phyloP scores from a whole-genome alignment of 23 red algal genomes.

The Chondrus crispus region DNA sequence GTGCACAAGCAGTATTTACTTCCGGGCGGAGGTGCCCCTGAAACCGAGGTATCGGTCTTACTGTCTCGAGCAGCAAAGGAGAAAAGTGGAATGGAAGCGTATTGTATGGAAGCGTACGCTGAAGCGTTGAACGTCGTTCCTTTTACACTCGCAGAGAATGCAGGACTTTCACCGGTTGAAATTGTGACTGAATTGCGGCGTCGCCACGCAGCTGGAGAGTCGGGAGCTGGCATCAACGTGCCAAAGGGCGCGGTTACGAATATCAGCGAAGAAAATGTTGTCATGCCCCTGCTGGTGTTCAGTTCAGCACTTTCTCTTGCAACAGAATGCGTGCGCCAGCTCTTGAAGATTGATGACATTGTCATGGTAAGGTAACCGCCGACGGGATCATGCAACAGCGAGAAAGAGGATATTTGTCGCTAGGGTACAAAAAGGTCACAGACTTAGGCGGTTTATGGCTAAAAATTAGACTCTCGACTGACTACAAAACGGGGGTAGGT shows the following conservation, averaged over 20 bases:
- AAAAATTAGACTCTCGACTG: too few relatives aligned
- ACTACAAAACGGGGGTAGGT: too few relatives aligned
- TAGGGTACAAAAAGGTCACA: too few relatives aligned
- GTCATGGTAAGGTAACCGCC: constrained; percentile 83
- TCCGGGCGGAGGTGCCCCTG: constrained; percentile 87
- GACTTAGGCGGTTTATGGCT: too few relatives aligned
- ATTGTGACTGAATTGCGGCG: constrained; percentile 95
- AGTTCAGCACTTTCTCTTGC: constrained; percentile 81
- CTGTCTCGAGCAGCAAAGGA: constrained; percentile 72
- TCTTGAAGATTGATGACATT: constrained; percentile 99
- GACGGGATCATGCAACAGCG: too few relatives aligned
- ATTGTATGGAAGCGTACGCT: constrained; percentile 88
- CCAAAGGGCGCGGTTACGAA: constrained; percentile 87
- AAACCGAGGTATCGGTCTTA: constrained; percentile 84
- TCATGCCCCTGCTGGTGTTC: constrained; percentile 92
- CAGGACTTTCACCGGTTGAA: constrained; percentile 86
- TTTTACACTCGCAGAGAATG: constrained; percentile 97
- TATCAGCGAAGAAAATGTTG: constrained; percentile 87
- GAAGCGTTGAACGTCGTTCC: constrained; percentile 82
- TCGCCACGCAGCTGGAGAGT: constrained; percentile 83
- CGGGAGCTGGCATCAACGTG: constrained; percentile 84
- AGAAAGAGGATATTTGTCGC: too few relatives aligned
- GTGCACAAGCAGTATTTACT: constrained; percentile 86
- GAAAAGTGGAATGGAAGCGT: constrained; percentile 74
- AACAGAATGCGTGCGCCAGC: constrained; percentile 88